phyloP scores from a whole-genome alignment of 2,329 filamentous ascomycete species.

The Talaromyces atroroseus region DNA sequence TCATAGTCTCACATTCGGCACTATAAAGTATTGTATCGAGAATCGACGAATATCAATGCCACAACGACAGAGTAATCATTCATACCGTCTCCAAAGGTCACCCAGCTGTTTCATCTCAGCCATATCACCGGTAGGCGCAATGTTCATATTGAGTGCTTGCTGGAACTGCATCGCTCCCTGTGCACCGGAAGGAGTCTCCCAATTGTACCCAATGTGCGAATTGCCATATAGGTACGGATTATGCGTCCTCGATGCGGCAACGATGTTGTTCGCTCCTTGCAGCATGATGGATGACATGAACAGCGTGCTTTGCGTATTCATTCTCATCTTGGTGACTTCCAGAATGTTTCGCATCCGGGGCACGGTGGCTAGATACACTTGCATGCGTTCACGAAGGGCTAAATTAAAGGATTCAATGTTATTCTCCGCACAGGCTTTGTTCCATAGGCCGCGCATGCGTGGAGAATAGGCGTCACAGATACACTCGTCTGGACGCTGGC shows the following conservation, averaged over 20 bases:
- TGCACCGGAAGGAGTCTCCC: constrained; percentile 6
- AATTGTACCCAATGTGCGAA: constrained; percentile 5
- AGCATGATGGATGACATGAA: constrained; percentile 9
- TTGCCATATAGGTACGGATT: constrained; percentile 3
- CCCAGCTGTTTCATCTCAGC: constrained; percentile 9
- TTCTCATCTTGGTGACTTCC: constrained; percentile 8
- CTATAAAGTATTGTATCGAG: too few species aligned
- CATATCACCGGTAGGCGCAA: constrained; percentile 10
- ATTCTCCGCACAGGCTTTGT: constrained; percentile 6
- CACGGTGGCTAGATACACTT: constrained; percentile 7
- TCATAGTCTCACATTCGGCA: too few species aligned
- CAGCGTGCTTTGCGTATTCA: constrained; percentile 5
- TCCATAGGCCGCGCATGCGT: constrained; percentile 11
- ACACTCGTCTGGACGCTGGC: background rate
- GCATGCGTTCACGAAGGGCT: constrained; percentile 2
- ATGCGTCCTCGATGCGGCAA: background rate
- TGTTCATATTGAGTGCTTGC: constrained; percentile 7
- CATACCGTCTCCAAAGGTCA: constrained; percentile 9
- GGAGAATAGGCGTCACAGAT: constrained; percentile 9
- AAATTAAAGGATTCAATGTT: constrained; percentile 2
- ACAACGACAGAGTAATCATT: too few species aligned
- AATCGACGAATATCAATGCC: too few species aligned
- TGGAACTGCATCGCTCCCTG: constrained; percentile 12
- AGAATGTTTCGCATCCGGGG: constrained; percentile 11
- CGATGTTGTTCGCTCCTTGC: constrained; percentile 6